Evolutionary conservation across 352 stramenopile species (phyloP).

Genomic region (Phytophthora podocarpi): DNA sequence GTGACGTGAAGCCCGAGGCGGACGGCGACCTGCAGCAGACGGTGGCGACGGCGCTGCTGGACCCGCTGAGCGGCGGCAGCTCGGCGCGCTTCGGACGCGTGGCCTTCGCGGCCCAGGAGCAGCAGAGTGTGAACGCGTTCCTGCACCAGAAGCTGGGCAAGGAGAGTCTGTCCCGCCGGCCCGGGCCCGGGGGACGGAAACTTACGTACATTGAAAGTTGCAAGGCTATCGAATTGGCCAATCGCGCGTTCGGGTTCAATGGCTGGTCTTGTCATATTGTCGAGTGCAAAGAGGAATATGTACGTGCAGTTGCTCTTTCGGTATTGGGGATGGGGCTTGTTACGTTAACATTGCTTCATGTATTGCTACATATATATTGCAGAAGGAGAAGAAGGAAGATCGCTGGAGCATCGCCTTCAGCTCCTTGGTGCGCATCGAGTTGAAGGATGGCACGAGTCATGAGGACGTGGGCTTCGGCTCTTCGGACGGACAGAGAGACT

Average conservation of each 20-base stretch:
- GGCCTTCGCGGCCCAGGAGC: constrained; percentile 51
- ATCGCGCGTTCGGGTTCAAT: constrained; percentile 90
- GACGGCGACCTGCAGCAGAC: constrained; percentile 46
- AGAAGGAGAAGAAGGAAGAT: constrained; percentile 75
- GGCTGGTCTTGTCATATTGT: constrained; percentile 86
- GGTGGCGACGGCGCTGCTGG: constrained; percentile 30
- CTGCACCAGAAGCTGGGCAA: constrained; percentile 87
- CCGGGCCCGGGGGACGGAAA: constrained; percentile 70
- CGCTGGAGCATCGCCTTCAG: constrained; percentile 82
- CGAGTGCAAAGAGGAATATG: constrained; percentile 88
- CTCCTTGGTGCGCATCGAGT: constrained; percentile 79
- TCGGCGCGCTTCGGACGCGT: constrained; percentile 61
- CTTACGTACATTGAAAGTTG: constrained; percentile 91
- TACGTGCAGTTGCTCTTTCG: constrained; percentile 32
- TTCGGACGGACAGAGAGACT: constrained; percentile 76
- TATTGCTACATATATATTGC: too few species aligned
- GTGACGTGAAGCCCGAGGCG: constrained; percentile 21
- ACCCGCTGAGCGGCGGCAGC: background rate
- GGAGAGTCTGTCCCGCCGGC: constrained; percentile 65
- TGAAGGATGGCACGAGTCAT: constrained; percentile 86
- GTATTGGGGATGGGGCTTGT: background rate
- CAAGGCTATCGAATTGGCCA: constrained; percentile 89
- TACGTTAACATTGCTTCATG: background rate
- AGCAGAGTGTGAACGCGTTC: constrained; percentile 68
- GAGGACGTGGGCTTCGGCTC: constrained; percentile 85